Evolutionary conservation across 768 basidiomycete genomes (phyloP), one percentile per base, ranked within the genome.

Genomic region (Rickenella mellea): DNA sequence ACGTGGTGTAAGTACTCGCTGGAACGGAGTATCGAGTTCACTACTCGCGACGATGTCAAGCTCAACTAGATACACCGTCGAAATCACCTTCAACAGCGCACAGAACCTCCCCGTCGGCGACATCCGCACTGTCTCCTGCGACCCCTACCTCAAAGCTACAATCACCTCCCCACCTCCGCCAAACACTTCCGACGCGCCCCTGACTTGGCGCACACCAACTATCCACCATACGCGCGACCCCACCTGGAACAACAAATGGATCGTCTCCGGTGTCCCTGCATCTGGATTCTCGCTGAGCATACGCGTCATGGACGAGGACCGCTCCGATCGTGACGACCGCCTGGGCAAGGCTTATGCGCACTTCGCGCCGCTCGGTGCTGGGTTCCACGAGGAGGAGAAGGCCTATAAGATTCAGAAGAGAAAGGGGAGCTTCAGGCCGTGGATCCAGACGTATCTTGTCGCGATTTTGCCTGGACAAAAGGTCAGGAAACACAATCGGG

Each of bases 391-490:
- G 15, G 55, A 55, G 5, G 52, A 58, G 36, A 37, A 50, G n/a
- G 60, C 59, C 37, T 57, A 56, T 43, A 56, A 56, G 46, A 49
- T 64, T 10, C 46, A 56, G 48, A 62, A 64, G 40, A 51, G 59
- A 2, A 60, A 53, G 22, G 59, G 61, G 20, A 55, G 50, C 45
- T 14, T 58, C 28, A 45, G 51, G 39, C 50, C 52, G 25, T 51
- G 55, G 28, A 17, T 56, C 3, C 49, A 50, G 26, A 62, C 63
- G 2, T 61, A 55, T 39, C 42, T 59, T 25, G 47, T 58, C 20
- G 50, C 48, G 14, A 39, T 56, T 9, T 22, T 56, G 7, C 55
- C 61, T 6, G 46, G 54, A 7, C 51, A 55, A 22, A 43, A 51
- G 19, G 48, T 62, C n/a, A 35, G 41, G n/a, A 58, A 56, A 33